phyloP scores from a whole-genome alignment of 2,329 filamentous ascomycete species.

The Aspergillus intermedius region DNA sequence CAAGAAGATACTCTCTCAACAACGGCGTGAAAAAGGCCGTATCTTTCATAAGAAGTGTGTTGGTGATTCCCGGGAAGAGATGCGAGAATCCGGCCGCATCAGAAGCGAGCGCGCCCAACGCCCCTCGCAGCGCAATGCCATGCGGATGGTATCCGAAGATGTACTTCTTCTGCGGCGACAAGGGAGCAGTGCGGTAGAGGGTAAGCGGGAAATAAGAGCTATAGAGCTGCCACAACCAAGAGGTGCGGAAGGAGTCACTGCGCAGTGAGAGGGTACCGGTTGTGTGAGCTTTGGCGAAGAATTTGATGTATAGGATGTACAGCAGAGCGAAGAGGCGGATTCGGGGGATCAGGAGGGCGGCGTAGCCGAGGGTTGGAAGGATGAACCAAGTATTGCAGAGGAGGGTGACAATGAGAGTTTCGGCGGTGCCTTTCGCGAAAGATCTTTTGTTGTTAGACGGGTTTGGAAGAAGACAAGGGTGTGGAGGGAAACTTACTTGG shows the following conservation, averaged over 20 bases:
- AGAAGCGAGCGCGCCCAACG: constrained; percentile 73
- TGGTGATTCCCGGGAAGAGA: constrained; percentile 80
- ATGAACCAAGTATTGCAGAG: constrained; percentile 16
- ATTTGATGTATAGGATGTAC: constrained; percentile 65
- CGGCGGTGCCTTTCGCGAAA: constrained; percentile 2
- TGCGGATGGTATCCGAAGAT: constrained; percentile 88
- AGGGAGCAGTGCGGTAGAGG: constrained; percentile 68
- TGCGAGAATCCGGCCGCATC: constrained; percentile 71
- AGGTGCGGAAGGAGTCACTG: constrained; percentile 62
- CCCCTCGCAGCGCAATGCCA: constrained; percentile 80
- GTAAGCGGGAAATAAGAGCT: constrained; percentile 75
- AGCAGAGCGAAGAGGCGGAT: constrained; percentile 63
- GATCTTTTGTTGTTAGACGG: constrained; percentile 5
- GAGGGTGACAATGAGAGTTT: constrained; percentile 10
- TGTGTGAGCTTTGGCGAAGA: constrained; percentile 63
- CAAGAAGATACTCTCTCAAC: constrained; percentile 76
- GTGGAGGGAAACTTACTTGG: constrained; percentile 5
- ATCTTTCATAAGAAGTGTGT: constrained; percentile 76
- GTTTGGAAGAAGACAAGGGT: too few species aligned
- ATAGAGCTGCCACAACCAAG: constrained; percentile 70
- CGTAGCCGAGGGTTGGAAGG: constrained; percentile 67
- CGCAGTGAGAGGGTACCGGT: constrained; percentile 64
- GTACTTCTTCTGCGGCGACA: constrained; percentile 73
- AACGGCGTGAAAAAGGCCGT: constrained; percentile 77
- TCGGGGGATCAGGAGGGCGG: constrained; percentile 71